Evolutionary conservation across 2,329 filamentous ascomycete species (phyloP).

Genomic region (Apiospora marii): DNA sequence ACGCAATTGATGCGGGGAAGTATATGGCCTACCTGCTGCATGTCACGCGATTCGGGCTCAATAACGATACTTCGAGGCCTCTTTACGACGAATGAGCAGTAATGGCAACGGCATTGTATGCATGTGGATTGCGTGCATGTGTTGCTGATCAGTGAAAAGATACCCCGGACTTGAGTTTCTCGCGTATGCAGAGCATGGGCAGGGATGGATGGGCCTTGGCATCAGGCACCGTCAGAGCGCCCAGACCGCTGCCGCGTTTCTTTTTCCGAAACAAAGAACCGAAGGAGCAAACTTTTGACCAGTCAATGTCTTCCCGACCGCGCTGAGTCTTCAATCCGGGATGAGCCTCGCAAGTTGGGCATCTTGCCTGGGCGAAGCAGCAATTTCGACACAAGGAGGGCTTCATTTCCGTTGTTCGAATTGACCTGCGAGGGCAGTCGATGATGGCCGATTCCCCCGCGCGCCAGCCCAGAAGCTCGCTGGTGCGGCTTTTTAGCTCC

Average conservation of each 20-base stretch:
- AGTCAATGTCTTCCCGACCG: neutral
- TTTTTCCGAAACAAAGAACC: neutral
- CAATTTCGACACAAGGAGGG: neutral
- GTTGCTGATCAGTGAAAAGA: neutral
- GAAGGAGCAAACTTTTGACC: neutral
- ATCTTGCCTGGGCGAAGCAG: neutral
- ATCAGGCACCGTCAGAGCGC: neutral
- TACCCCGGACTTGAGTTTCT: constrained; percentile 3
- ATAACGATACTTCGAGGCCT: neutral
- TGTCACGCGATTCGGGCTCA: neutral
- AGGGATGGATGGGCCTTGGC: constrained; percentile 17
- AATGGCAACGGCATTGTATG: neutral
- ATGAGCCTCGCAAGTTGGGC: neutral
- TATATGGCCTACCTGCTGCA: neutral
- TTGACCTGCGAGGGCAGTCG: neutral
- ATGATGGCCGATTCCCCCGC: neutral
- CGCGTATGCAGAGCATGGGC: constrained; percentile 10
- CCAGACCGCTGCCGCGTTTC: neutral
- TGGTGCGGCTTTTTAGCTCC: constrained; percentile 4
- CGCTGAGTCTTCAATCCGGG: neutral
- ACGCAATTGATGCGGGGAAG: neutral
- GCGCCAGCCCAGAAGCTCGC: neutral
- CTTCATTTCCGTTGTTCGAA: neutral
- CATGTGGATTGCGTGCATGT: neutral
- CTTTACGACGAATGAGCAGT: neutral